Percentiles rank a stretch among this genome's conserved stretches.
Evolutionary conservation across 2,329 filamentous ascomycete species (phyloP).

Genomic region (Penicillium sp.): DNA sequence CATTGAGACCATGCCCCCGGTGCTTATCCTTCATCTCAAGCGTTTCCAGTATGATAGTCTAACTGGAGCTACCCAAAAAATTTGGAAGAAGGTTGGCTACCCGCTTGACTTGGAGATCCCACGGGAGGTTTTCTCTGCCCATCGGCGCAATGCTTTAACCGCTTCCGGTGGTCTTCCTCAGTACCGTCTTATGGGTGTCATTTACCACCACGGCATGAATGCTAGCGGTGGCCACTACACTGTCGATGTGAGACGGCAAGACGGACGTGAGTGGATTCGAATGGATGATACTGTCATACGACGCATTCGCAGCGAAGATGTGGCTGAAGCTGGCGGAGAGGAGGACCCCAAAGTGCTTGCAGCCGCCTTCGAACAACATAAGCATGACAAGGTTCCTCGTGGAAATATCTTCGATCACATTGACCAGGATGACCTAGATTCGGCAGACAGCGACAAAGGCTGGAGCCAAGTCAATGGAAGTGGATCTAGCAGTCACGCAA

Average conservation of each 20-base stretch:
- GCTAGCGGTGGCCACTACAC: slow-evolving; percentile 96
- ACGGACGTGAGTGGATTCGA: slow-evolving; percentile 93
- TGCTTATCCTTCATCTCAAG: slow-evolving; percentile 93
- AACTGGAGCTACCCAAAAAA: slow-evolving; percentile 83
- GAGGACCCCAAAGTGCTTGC: slow-evolving; percentile 72
- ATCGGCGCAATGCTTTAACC: slow-evolving; percentile 66
- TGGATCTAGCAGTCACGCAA: slow-evolving; percentile 41
- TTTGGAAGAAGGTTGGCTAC: slow-evolving; percentile 97
- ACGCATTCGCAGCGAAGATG: slow-evolving; percentile 81
- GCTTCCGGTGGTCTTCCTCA: slow-evolving; percentile 71
- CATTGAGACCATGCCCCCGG: slow-evolving; percentile 85
- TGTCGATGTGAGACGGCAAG: slow-evolving; percentile 91
- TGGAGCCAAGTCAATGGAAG: slow-evolving; percentile 85
- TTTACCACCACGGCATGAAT: slow-evolving; percentile 97
- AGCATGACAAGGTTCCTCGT: slow-evolving; percentile 49
- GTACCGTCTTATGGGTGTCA: slow-evolving; percentile 84
- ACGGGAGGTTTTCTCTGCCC: slow-evolving; percentile 78
- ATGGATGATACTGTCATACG: slow-evolving; percentile 91
- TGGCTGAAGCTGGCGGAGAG: slow-evolving; percentile 80
- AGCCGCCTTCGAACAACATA: slow-evolving; percentile 66
- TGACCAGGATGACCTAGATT: slow-evolving; percentile 64
- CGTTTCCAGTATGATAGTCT: slow-evolving; percentile 93
- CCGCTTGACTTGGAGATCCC: slow-evolving; percentile 93
- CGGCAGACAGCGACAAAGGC: slow-evolving; percentile 60
- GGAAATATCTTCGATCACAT: slow-evolving; percentile 75